phyloP scores from a whole-genome alignment of 78 protist species.

The Trichosphaerium sp. region DNA sequence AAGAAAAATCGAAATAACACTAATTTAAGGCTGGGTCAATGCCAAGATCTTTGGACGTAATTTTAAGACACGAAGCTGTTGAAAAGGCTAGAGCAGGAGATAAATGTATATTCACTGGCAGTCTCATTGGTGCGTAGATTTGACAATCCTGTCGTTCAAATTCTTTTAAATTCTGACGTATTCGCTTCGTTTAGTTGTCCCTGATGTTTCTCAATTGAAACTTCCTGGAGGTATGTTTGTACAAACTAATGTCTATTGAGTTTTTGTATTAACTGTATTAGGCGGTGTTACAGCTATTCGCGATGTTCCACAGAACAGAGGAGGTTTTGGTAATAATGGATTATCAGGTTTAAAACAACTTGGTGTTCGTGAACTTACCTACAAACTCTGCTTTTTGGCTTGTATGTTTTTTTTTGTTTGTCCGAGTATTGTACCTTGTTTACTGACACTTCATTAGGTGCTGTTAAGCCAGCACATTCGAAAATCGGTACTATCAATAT shows the following conservation, averaged over 20 bases:
- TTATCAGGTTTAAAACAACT: slow-evolving; percentile 77
- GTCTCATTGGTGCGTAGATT: too few relatives aligned
- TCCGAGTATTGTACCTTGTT: not conserved
- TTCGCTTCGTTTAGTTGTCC: too few relatives aligned
- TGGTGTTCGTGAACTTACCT: slow-evolving; percentile 89
- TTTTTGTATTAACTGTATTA: not conserved
- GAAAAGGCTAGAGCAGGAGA: slow-evolving; percentile 97
- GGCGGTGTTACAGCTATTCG: not conserved
- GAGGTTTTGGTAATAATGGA: slow-evolving; percentile 66
- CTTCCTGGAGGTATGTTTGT: slow-evolving; percentile 6
- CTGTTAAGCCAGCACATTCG: too few relatives aligned
- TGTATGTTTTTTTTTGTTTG: not conserved
- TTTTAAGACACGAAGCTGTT: slow-evolving; percentile 82
- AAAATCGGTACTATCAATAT: not conserved
- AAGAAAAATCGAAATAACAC: slow-evolving; percentile 31
- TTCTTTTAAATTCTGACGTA: too few relatives aligned
- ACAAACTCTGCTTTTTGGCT: slow-evolving; percentile 83
- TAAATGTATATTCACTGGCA: slow-evolving; percentile 77
- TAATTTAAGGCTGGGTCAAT: slow-evolving; percentile 85
- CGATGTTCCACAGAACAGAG: not conserved
- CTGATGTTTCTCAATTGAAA: slow-evolving; percentile 72
- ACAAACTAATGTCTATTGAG: not conserved
- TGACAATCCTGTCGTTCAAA: too few relatives aligned
- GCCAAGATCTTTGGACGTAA: slow-evolving; percentile 85
- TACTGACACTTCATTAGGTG: too few relatives aligned